Conservation (phyloP, 768 basidiomycete species). For the Chiua virens region DNA sequence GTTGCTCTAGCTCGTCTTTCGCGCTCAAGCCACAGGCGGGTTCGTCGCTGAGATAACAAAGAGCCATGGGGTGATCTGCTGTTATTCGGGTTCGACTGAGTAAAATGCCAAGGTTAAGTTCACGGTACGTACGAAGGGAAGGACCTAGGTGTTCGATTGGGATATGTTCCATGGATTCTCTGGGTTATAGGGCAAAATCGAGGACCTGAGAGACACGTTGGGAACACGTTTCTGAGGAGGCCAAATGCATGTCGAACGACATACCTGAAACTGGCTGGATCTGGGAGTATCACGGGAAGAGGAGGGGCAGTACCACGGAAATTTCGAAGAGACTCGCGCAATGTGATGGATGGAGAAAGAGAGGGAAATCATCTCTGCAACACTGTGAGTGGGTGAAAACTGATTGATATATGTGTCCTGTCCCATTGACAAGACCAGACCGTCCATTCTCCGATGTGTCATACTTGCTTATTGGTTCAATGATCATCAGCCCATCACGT, state of each 20-base stretch:
- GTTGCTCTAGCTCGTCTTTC: slow-evolving; percentile 28
- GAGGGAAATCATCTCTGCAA: not conserved
- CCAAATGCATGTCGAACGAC: slow-evolving; percentile 14
- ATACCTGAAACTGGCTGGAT: slow-evolving; percentile 20
- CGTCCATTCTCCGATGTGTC: too few relatives aligned
- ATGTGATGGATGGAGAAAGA: slow-evolving; percentile 4
- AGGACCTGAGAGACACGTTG: slow-evolving; percentile 22
- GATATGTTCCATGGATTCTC: slow-evolving; percentile 19
- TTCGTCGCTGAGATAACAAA: slow-evolving; percentile 24
- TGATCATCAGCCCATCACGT: not conserved
- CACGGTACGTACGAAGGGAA: slow-evolving; percentile 21
- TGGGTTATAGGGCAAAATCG: slow-evolving; percentile 27
- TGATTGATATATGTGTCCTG: slow-evolving; percentile 4
- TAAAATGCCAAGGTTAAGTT: not conserved
- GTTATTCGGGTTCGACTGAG: slow-evolving; percentile 7
- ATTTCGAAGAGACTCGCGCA: slow-evolving; percentile 15
- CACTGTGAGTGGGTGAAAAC: slow-evolving; percentile 8
- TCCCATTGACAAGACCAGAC: not conserved
- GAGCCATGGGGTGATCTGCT: slow-evolving; percentile 19
- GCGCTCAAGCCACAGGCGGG: slow-evolving; percentile 1
- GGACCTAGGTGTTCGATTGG: slow-evolving; percentile 19
- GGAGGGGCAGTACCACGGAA: slow-evolving; percentile 18
- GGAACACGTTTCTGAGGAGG: slow-evolving; percentile 29
- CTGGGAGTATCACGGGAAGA: slow-evolving; percentile 4
- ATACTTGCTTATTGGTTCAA: not conserved